Evolutionary conservation across 2,329 filamentous ascomycete species (phyloP).

Genomic region (Ophiostoma populinum): DNA sequence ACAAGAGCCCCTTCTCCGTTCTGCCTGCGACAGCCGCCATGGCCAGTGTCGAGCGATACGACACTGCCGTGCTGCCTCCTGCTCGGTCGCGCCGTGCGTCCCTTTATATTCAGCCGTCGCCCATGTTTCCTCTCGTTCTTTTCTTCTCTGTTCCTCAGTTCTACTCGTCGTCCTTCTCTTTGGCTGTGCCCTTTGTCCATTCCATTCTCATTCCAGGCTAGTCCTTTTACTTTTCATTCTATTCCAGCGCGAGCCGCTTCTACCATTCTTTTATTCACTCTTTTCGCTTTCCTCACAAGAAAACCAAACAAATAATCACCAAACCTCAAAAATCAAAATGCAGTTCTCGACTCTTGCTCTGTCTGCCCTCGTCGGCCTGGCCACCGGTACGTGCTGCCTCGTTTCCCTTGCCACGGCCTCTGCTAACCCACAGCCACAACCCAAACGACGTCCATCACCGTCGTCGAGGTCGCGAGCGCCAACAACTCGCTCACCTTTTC

Average conservation of each 20-base stretch:
- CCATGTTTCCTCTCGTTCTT: conserved; percentile 9
- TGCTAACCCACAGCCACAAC: conserved; percentile 9
- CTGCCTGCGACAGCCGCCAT: too few species aligned
- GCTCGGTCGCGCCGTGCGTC: conserved; percentile 11
- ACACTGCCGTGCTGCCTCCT: conserved; percentile 2
- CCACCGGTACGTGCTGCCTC: conserved; percentile 23
- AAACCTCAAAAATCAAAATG: conserved; percentile 27
- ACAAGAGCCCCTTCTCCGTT: too few species aligned
- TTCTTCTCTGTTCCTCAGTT: conserved; percentile 9
- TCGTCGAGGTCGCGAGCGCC: conserved; percentile 31
- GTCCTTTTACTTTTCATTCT: conserved; percentile 20
- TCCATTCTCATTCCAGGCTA: conserved; percentile 23
- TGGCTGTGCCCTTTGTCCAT: conserved; percentile 12
- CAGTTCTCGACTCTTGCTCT: conserved; percentile 30
- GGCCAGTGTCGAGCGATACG: too few species aligned
- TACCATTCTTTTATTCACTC: conserved; percentile 11
- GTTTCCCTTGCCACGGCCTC: not conserved
- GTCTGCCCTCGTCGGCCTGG: conserved; percentile 29
- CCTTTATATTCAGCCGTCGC: too few species aligned
- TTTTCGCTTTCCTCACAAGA: conserved; percentile 9
- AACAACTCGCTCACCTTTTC: conserved; percentile 42
- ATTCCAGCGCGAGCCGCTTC: conserved; percentile 28
- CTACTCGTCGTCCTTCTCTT: conserved; percentile 9
- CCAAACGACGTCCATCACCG: conserved; percentile 30
- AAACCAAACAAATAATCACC: conserved; percentile 12